These are phyloP conservation scores for Backusella mclennaniae DNA, from an alignment of 192 early-diverging fungal genomes.

Conservation along the genomic window DNA sequence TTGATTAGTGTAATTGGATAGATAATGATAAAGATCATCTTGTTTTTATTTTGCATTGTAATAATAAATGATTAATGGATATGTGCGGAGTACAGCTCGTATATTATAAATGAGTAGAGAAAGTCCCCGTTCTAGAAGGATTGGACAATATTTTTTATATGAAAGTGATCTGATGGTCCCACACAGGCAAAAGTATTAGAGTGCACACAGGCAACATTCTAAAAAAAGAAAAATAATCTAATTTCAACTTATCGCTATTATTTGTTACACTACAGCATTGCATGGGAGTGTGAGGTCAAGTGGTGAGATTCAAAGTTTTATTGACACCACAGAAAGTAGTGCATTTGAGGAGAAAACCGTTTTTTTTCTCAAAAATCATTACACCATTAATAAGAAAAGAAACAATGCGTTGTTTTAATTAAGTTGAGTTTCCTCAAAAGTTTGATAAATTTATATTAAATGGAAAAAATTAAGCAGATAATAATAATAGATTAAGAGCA, in stretches of 20 bases:
- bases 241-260: neutral
- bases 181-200: too few relatives aligned
- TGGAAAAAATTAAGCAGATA: neutral
- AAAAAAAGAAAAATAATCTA: neutral
- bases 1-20: too few relatives aligned
- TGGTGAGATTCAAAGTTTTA: neutral
- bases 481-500: neutral
- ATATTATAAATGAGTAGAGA: too few relatives aligned
- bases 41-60: too few relatives aligned
- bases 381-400: neutral
- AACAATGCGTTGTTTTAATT: neutral
- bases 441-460: neutral
- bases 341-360: neutral
- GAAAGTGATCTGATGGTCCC: too few relatives aligned
- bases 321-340: neutral
- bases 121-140: too few relatives aligned
- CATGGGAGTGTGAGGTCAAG: neutral
- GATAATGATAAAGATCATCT: too few relatives aligned
- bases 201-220: neutral
- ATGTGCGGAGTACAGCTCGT: too few relatives aligned
- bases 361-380: neutral
- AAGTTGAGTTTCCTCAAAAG: neutral
- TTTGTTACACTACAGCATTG: neutral
- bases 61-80: too few relatives aligned
- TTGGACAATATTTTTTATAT: too few relatives aligned